Percentiles rank a stretch among this genome's conserved stretches.
Conservation (phyloP, 768 basidiomycete genomes). For the Trametes cubensis region DNA sequence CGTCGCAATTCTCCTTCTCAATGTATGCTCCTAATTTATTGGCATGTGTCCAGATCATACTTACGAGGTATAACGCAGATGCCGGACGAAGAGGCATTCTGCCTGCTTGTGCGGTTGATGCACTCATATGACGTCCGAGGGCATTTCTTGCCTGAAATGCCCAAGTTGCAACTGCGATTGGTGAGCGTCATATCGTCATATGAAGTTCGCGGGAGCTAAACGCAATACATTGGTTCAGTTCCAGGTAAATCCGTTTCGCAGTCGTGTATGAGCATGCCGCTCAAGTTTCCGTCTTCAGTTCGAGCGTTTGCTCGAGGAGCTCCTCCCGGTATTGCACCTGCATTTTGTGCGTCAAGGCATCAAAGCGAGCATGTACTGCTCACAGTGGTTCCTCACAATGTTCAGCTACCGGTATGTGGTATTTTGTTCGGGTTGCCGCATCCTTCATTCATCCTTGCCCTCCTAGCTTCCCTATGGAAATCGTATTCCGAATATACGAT, state of each 20-base stretch:
- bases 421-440: no score
- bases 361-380: conserved; percentile 98
- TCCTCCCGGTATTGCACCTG: conserved; percentile 88
- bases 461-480: conserved; percentile 86
- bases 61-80: conserved; percentile 56
- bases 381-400: conserved; percentile 97
- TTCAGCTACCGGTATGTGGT: conserved; percentile 85
- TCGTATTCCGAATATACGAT: conserved; percentile 96
- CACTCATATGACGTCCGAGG: conserved; percentile 94
- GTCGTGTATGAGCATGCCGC: not conserved
- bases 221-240: conserved; percentile 42
- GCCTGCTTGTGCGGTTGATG: conserved; percentile 92
- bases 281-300: conserved; percentile 53
- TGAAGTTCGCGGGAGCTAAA: not conserved
- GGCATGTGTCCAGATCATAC: not conserved
- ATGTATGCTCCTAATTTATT: conserved; percentile 53
- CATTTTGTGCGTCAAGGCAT: conserved; percentile 93
- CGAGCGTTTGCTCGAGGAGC: conserved; percentile 90
- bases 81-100: conserved; percentile 99
- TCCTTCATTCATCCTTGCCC: not conserved
- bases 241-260: conserved; percentile 47
- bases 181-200: conserved; percentile 38
- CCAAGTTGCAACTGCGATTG: conserved; percentile 89
- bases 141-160: conserved; percentile 99
- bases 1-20: conserved; percentile 89